Percentiles rank a stretch among this genome's conserved stretches.
These are phyloP conservation scores for Geranomyces michiganensis DNA, from an alignment of 192 early-diverging fungal species.

Conservation along the genomic window DNA sequence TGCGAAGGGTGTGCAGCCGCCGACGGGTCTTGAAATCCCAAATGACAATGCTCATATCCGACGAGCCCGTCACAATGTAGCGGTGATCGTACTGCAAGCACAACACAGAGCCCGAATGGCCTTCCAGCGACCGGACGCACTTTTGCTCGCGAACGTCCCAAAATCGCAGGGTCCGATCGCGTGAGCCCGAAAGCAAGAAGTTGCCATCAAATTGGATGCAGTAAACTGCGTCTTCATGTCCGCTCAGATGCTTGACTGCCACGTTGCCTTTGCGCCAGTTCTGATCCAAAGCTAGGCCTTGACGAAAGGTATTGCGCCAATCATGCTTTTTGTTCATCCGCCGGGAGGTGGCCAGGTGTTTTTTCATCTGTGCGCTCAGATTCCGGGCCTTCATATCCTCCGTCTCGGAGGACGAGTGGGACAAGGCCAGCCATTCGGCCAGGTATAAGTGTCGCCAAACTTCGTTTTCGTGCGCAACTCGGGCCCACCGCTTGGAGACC, in stretches of 20 bases:
- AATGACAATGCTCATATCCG: constrained; percentile 53
- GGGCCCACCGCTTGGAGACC: constrained; percentile 47
- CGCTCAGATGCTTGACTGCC: constrained; percentile 34
- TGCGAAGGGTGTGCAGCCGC: constrained; percentile 55
- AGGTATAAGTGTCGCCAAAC: constrained; percentile 49
- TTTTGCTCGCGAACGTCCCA: constrained; percentile 46
- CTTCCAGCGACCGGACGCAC: constrained; percentile 33
- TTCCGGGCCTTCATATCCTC: not conserved
- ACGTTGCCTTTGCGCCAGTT: constrained; percentile 53
- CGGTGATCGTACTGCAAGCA: constrained; percentile 59
- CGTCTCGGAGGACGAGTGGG: not conserved
- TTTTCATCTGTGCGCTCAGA: not conserved
- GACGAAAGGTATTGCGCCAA: constrained; percentile 47
- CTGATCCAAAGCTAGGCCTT: constrained; percentile 36
- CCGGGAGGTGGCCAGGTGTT: not conserved
- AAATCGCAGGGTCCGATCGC: constrained; percentile 51
- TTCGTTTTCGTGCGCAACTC: constrained; percentile 38
- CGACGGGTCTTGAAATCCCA: constrained; percentile 60
- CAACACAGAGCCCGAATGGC: constrained; percentile 56
- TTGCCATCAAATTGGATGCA: constrained; percentile 57
- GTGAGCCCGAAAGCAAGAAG: constrained; percentile 48
- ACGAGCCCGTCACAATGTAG: constrained; percentile 55
- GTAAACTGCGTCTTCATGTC: constrained; percentile 61
- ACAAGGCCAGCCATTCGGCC: constrained; percentile 19
- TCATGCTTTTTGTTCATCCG: not conserved